Evolutionary conservation across 306 rosid species (phyloP), one percentile per base, ranked within the genome.

Genomic region (Dalbergia cochinchinensis): DNA sequence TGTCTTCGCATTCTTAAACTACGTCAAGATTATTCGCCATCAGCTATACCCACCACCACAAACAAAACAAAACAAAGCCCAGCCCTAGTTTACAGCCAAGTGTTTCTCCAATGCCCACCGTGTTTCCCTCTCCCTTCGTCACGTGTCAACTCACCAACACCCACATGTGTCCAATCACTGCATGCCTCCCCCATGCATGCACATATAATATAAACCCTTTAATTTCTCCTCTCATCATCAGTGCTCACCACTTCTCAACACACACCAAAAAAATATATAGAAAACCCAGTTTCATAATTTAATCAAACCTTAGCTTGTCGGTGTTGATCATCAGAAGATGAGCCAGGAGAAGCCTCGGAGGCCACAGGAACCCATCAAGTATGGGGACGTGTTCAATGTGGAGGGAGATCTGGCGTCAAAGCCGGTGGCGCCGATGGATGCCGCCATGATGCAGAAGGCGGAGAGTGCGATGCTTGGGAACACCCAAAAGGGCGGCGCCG

Each of bases 311-410:
- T 20, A 20, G 22, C 13, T 68, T 20, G 15, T 55, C 39, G 18
- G 3, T 4, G 20, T 11, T 3, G 0, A 3, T 42, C 11, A 6
- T 42, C 4, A 11, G 37, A 79, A 55, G 39, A 91, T 83, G 94
- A 86, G 88, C 73, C 91, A 91, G 58, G 85, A 84, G 15, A 86
- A 92, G 69, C 84, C 82, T 8, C 63, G 20, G 41, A 84, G 47
- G 80, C 65, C 84, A 3, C 55, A 67, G 62, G 78, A 77, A 67
- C 75, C 83, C 19, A 42, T 78, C 39, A 88, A 69, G 48, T 85
- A 87, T 5, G 90, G 88, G 4, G 94, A 91, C 42, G 63, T 84
- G 5, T 87, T 88, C 39, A 70, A 69, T 3, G 83, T 82, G 16
- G 16, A 86, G 22, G 88, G 92, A 4, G 86, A 80, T 20, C 84